Evolutionary conservation across 1,284 basidiomycete species (phyloP).

Genomic region (Cystobasidium sp.): DNA sequence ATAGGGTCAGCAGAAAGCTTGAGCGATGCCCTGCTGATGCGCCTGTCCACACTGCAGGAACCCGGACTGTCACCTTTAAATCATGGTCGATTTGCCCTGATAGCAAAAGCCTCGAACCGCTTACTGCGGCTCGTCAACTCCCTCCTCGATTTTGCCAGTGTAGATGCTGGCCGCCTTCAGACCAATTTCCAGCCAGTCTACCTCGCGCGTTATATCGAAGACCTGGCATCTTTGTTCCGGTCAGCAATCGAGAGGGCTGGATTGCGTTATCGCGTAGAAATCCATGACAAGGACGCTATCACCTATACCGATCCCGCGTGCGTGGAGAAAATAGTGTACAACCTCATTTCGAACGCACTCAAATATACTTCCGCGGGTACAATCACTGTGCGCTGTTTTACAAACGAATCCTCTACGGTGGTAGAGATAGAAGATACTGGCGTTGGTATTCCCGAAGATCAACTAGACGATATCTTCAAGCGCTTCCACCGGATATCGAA

Average conservation of each 20-base stretch:
- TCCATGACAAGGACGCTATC: constrained; percentile 51
- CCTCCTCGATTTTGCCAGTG: constrained; percentile 49
- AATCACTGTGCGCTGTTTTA: constrained; percentile 46
- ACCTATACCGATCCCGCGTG: constrained; percentile 22
- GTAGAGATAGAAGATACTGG: constrained; percentile 58
- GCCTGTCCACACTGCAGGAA: constrained; percentile 7
- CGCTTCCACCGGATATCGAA: constrained; percentile 56
- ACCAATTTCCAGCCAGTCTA: constrained; percentile 57
- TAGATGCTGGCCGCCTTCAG: constrained; percentile 52
- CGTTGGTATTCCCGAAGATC: constrained; percentile 56
- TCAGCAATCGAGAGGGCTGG: constrained; percentile 52
- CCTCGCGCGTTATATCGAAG: constrained; percentile 56
- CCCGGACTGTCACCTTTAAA: not conserved
- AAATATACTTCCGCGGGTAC: constrained; percentile 48
- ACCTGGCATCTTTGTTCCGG: constrained; percentile 58
- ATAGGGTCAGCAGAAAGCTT: constrained; percentile 5
- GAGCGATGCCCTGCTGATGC: not conserved
- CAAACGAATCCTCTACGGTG: constrained; percentile 40
- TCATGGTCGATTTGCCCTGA: constrained; percentile 47
- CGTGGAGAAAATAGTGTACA: constrained; percentile 51
- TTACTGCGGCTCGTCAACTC: constrained; percentile 56
- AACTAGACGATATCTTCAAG: constrained; percentile 50
- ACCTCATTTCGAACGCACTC: constrained; percentile 57
- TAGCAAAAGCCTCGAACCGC: constrained; percentile 49
- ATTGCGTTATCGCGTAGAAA: constrained; percentile 56